phyloP scores from a whole-genome alignment of 352 stramenopile species.

The Saprolegnia parasitica region DNA sequence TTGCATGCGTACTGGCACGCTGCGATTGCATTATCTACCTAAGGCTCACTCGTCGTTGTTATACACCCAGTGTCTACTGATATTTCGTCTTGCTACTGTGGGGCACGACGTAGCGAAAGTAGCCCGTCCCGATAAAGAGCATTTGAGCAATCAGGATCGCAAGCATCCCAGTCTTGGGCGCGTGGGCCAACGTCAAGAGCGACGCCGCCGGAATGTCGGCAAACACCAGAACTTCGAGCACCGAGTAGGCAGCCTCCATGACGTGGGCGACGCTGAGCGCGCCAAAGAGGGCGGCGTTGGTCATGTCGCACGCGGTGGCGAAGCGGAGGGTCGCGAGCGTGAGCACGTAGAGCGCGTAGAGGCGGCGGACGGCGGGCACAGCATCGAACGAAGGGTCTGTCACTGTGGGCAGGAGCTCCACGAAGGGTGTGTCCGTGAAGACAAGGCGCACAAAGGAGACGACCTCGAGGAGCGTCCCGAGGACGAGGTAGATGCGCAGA shows the following conservation, averaged over 20 bases:
- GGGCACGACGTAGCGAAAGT: not conserved
- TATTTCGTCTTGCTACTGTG: not conserved
- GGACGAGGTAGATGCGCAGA: constrained; percentile 9
- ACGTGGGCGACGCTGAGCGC: constrained; percentile 7
- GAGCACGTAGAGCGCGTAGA: constrained; percentile 16
- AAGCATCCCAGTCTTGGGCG: not conserved
- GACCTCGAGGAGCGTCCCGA: constrained; percentile 6
- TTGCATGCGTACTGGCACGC: not conserved
- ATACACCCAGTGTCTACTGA: not conserved
- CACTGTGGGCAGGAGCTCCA: not conserved
- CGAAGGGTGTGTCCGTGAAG: not conserved
- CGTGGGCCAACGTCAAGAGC: not conserved
- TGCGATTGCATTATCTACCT: not conserved
- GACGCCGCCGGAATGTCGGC: not conserved
- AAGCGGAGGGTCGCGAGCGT: constrained; percentile 10
- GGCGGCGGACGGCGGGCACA: constrained; percentile 8
- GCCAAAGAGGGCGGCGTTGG: not conserved
- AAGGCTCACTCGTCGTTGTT: no score
- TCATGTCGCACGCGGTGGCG: constrained; percentile 9
- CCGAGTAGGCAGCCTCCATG: constrained; percentile 8
- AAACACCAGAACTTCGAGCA: constrained; percentile 24
- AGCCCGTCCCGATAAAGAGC: constrained; percentile 1
- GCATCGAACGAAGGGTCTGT: constrained; percentile 5
- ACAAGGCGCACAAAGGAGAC: constrained; percentile 17
- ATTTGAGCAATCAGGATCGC: constrained; percentile 17